phyloP scores from a whole-genome alignment of 805 yeast genomes.

The Lipomyces japonicus region DNA sequence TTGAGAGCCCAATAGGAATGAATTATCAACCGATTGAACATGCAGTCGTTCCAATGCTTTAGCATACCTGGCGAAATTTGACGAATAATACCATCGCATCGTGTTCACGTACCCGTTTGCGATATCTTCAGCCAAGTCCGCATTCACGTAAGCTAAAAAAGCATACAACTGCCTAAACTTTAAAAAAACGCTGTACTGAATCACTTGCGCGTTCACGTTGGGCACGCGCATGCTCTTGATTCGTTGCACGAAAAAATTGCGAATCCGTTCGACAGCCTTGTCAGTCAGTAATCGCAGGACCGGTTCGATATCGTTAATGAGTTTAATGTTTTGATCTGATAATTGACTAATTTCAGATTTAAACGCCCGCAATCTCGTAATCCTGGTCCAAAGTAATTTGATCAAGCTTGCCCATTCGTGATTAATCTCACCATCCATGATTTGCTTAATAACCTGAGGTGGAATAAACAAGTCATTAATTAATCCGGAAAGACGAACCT shows the following conservation, averaged over 20 bases:
- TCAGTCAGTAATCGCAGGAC: constrained; percentile 16
- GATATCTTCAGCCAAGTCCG: constrained; percentile 65
- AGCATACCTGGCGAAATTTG: constrained; percentile 71
- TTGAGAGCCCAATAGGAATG: constrained; percentile 52
- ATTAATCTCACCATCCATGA: constrained; percentile 56
- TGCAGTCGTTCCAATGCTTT: constrained; percentile 66
- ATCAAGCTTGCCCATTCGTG: constrained; percentile 50
- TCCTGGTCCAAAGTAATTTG: constrained; percentile 57
- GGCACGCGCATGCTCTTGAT: constrained; percentile 67
- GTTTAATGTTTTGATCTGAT: neutral
- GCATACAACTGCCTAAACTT: constrained; percentile 57
- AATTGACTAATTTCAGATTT: constrained; percentile 32
- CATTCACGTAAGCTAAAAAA: constrained; percentile 54
- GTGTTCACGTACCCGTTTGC: constrained; percentile 79
- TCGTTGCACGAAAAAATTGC: constrained; percentile 61
- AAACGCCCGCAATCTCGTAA: constrained; percentile 48
- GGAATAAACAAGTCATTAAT: constrained; percentile 73
- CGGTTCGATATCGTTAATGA: constrained; percentile 21
- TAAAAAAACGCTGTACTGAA: constrained; percentile 60
- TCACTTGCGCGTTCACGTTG: constrained; percentile 63
- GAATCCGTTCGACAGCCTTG: constrained; percentile 67
- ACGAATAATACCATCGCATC: constrained; percentile 88
- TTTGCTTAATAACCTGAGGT: constrained; percentile 59
- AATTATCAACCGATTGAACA: constrained; percentile 52
- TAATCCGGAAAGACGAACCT: constrained; percentile 62